These are phyloP conservation scores for Hirschioporus abietinus DNA, from an alignment of 768 basidiomycete species.

Conservation along the genomic window DNA sequence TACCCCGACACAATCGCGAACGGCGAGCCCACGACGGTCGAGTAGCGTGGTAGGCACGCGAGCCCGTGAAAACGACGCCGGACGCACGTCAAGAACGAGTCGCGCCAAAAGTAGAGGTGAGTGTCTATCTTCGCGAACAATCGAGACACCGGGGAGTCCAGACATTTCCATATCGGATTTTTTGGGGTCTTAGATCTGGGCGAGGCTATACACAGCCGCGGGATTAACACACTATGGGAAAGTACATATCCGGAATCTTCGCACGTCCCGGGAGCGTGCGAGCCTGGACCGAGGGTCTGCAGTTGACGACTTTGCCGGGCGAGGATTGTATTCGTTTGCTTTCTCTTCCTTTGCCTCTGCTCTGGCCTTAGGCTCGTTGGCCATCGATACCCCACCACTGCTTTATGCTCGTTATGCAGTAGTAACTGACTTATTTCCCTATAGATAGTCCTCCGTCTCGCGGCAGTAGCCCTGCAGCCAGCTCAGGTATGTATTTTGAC, in stretches of 20 bases:
- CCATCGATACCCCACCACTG: neutral
- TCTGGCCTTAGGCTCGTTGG: neutral
- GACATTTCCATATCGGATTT: neutral
- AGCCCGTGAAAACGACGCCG: neutral
- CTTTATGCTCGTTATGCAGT: neutral
- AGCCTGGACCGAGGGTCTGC: neutral
- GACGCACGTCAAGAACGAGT: too few relatives aligned
- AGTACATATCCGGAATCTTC: neutral
- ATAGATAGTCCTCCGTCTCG: constrained; percentile 1
- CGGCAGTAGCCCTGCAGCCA: neutral
- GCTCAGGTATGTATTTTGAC: neutral
- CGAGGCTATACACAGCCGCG: neutral
- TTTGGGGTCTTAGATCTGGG: neutral
- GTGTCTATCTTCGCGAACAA: neutral
- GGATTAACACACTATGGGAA: neutral
- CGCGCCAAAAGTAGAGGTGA: neutral
- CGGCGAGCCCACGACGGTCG: neutral
- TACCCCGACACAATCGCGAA: neutral
- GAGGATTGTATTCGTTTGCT: neutral
- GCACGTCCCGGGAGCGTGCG: neutral
- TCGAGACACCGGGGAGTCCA: neutral
- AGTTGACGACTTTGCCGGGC: neutral
- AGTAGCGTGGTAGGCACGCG: neutral
- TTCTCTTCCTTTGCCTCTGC: neutral
- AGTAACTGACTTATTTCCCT: neutral